phyloP scores from a whole-genome alignment of 257 asterid species.

The Nicotiana paniculata region DNA sequence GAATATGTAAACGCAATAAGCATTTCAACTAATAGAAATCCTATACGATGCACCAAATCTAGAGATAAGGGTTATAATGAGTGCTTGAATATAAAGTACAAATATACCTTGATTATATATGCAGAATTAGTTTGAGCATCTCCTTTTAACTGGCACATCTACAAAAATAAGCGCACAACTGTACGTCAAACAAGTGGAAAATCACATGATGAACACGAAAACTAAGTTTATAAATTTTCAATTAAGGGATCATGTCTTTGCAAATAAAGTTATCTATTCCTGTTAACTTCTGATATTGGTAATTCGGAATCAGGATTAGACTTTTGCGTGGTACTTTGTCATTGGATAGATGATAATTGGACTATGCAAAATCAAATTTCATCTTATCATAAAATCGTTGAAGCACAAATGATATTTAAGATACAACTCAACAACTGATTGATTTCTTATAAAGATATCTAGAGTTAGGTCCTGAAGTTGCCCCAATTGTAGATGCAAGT shows the following conservation, averaged over 20 bases:
- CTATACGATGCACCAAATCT: background rate
- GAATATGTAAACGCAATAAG: background rate
- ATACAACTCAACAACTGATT: background rate
- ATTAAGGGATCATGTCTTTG: background rate
- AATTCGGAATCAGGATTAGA: background rate
- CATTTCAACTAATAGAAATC: background rate
- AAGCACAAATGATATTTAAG: background rate
- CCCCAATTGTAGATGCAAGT: no score
- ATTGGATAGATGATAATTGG: background rate
- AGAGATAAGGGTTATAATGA: background rate
- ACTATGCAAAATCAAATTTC: background rate
- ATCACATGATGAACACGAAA: slow-evolving; percentile 37
- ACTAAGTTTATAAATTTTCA: slow-evolving; percentile 2
- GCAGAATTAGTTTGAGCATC: slow-evolving; percentile 37
- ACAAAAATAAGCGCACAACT: slow-evolving; percentile 75
- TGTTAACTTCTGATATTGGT: background rate
- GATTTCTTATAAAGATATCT: background rate
- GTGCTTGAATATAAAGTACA: background rate
- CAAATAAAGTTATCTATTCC: background rate
- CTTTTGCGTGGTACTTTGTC: background rate
- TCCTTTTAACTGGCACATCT: slow-evolving; percentile 50
- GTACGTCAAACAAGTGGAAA: slow-evolving; percentile 72
- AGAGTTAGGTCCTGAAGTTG: no score
- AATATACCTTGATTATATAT: slow-evolving; percentile 68
- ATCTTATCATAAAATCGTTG: background rate